Percentiles rank a stretch among this genome's conserved stretches.
These are phyloP conservation scores for Kluyveromyces wickerhamii DNA, from an alignment of 805 yeast species.

Conservation along the genomic window DNA sequence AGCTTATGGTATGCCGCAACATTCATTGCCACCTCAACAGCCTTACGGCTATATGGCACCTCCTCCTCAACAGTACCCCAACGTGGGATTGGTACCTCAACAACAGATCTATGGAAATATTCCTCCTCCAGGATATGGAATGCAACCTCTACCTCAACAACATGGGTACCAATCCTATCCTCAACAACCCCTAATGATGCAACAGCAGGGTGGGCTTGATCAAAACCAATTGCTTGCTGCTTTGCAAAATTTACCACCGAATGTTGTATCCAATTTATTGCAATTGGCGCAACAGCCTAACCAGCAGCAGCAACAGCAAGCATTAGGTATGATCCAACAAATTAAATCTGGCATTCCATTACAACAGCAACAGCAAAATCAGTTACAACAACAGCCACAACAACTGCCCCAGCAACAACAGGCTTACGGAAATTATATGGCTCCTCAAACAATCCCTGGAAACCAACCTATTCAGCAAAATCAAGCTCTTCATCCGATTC, in stretches of 20 bases:
- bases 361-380: slow-evolving; percentile 14
- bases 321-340: slow-evolving; percentile 27
- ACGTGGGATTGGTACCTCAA: slow-evolving; percentile 8
- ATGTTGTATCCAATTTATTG: slow-evolving; percentile 26
- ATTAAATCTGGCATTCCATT: slow-evolving; percentile 21
- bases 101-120: slow-evolving; percentile 11
- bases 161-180: slow-evolving; percentile 13
- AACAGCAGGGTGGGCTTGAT: slow-evolving; percentile 21
- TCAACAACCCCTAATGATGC: slow-evolving; percentile 22
- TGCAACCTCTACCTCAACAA: slow-evolving; percentile 19
- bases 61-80: slow-evolving; percentile 1
- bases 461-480: slow-evolving; percentile 1
- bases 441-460: slow-evolving; percentile 12
- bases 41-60: slow-evolving; percentile 10
- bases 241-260: slow-evolving; percentile 30
- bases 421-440: slow-evolving; percentile 10
- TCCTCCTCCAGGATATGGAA: slow-evolving; percentile 17
- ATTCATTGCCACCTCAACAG: slow-evolving; percentile 11
- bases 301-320: slow-evolving; percentile 25
- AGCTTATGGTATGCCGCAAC: slow-evolving; percentile 13
- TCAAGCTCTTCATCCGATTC: slow-evolving; percentile 9
- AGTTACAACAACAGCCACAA: slow-evolving; percentile 15
- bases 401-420: slow-evolving; percentile 21
- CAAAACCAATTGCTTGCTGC: slow-evolving; percentile 29
- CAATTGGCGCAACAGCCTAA: slow-evolving; percentile 30